Evolutionary conservation across 129 eudicot genomes (phyloP).

Genomic region (Apium graveolens): DNA sequence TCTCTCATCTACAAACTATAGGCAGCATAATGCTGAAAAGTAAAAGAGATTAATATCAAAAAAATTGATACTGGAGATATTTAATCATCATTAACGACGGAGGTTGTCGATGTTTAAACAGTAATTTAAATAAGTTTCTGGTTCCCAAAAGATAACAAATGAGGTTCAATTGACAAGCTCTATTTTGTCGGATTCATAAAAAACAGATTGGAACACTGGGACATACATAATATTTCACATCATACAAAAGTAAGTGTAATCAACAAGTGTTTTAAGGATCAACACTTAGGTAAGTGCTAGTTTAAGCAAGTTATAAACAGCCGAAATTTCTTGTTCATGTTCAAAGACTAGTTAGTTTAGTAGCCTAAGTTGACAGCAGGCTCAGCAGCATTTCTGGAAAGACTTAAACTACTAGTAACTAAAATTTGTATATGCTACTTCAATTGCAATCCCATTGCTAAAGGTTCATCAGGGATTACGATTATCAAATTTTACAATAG

Average conservation of each 20-base stretch:
- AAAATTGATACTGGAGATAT: background rate
- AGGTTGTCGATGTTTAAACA: background rate
- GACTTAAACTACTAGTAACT: background rate
- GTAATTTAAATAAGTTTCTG: background rate
- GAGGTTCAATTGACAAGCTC: background rate
- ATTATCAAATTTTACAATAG: slow-evolving; percentile 32
- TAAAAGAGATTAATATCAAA: background rate
- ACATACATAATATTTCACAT: background rate
- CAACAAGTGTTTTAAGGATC: background rate
- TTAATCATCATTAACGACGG: background rate
- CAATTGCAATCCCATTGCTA: slow-evolving; percentile 1
- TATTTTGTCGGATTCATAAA: background rate
- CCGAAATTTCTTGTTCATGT: background rate
- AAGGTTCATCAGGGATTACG: slow-evolving; percentile 15
- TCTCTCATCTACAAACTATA: background rate
- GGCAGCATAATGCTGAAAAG: background rate
- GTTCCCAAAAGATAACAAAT: background rate
- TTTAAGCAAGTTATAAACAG: background rate
- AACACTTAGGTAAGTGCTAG: background rate
- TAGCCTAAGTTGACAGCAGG: background rate
- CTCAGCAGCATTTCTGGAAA: background rate
- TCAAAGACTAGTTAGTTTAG: no score
- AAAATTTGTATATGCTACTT: background rate
- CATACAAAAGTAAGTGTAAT: background rate
- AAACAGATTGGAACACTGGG: background rate